Evolutionary conservation across 345 rosid species (phyloP), one percentile per base, ranked within the genome.

Genomic region (Populus pruinosa): DNA sequence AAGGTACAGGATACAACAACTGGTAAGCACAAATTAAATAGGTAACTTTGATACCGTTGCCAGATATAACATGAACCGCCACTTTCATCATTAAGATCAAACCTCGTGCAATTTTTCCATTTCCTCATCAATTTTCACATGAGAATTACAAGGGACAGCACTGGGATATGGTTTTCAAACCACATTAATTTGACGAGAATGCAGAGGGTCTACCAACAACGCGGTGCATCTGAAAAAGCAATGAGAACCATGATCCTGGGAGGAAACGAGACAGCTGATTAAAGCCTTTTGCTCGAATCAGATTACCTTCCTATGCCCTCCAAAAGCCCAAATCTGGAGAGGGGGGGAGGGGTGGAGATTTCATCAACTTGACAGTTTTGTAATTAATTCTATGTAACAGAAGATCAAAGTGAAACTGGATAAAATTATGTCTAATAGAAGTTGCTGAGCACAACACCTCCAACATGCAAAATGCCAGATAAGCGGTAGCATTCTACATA

Each of bases 251-350:
- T 39, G 50, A 69, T 31, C 27, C 64, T 25, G 59, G 61, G 36
- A 67, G 63, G 70, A 59, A 39, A 69, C 63, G 59, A 35, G 53
- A 67, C 76, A 39, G 29, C 29, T 27, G 29, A 44, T 27, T 5
- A 36, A 49, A 55, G 33, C 29, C 39, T 76, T 66, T 16, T 35
- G 35, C 47, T n/a, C 62, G 39, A 21, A 39, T 90, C 90, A 93
- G 50, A 88, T 74, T 49, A 79, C 78, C 67, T 66, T 93, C 78
- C 98, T 85, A 74, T 91, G 82, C 62, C 99, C 99, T 83, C 99
- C 98, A 70, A 96, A 96, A 20, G 98, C 99, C 99, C 97, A 96
- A 82, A 93, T 91, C 97, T 96, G 88, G 68, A 50, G 31, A 39
- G 25, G 41, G 33, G 33, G 18, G 73, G 17, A 70, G 16, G 66